These are phyloP conservation scores for Halophytophthora polymorphica DNA, from an alignment of 352 stramenopile genomes.

Conservation along the genomic window DNA sequence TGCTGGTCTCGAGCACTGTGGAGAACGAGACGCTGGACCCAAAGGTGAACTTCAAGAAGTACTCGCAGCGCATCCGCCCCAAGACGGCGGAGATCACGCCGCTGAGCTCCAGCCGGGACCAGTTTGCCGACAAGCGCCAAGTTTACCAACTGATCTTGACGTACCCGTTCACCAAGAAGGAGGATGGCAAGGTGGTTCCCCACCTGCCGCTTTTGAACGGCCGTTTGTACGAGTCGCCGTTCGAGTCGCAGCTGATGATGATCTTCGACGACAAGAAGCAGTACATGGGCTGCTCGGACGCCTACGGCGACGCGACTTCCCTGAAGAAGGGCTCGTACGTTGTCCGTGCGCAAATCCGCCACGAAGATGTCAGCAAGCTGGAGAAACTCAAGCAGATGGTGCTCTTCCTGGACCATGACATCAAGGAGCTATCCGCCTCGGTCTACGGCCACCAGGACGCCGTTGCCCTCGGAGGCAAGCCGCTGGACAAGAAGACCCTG, in stretches of 20 bases:
- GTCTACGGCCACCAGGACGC: slow-evolving; percentile 73
- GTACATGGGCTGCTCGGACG: slow-evolving; percentile 82
- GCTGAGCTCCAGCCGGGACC: slow-evolving; percentile 77
- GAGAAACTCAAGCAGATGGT: slow-evolving; percentile 83
- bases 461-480: slow-evolving; percentile 53
- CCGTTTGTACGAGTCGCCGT: slow-evolving; percentile 92
- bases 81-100: slow-evolving; percentile 73
- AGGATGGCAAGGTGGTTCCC: slow-evolving; percentile 80
- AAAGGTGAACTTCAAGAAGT: slow-evolving; percentile 78
- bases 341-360: slow-evolving; percentile 71
- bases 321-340: slow-evolving; percentile 86
- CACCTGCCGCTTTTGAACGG: slow-evolving; percentile 76
- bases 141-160: slow-evolving; percentile 89
- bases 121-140: slow-evolving; percentile 79
- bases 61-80: slow-evolving; percentile 77
- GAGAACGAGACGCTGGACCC: slow-evolving; percentile 79
- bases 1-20: slow-evolving; percentile 69
- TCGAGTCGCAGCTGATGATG: slow-evolving; percentile 91
- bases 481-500: slow-evolving; percentile 47
- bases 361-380: slow-evolving; percentile 80
- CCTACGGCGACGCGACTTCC: slow-evolving; percentile 75
- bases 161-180: slow-evolving; percentile 89
- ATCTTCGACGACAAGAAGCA: slow-evolving; percentile 94
- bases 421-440: slow-evolving; percentile 65
- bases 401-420: slow-evolving; percentile 62